Conservation (phyloP, 441 rosid species). For the Capsella rubella region DNA sequence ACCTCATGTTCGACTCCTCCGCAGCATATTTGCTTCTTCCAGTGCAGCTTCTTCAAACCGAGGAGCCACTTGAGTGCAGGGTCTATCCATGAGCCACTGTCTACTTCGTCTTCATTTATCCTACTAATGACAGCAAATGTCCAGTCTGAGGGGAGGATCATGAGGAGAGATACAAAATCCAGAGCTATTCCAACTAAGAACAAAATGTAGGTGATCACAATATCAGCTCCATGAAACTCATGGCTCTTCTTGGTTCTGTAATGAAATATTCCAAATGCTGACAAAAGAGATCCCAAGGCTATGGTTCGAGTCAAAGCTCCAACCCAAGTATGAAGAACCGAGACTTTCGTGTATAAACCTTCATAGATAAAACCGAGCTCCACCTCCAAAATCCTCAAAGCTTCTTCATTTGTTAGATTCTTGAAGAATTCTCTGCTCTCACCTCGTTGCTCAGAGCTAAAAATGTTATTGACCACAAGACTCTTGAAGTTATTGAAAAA, state of each 20-base stretch:
- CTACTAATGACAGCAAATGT: slow-evolving; percentile 35
- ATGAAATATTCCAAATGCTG: slow-evolving; percentile 44
- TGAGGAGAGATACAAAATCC: slow-evolving; percentile 42
- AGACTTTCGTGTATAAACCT: slow-evolving; percentile 50
- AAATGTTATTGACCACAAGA: slow-evolving; percentile 49
- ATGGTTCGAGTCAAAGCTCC: slow-evolving; percentile 45
- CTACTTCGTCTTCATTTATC: neutral
- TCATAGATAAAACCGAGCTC: slow-evolving; percentile 63
- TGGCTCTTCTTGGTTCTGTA: slow-evolving; percentile 16
- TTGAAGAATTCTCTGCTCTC: slow-evolving; percentile 48
- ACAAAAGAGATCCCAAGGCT: slow-evolving; percentile 35
- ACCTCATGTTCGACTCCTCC: neutral
- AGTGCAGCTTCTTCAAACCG: slow-evolving; percentile 17
- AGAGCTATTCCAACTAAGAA: slow-evolving; percentile 52
- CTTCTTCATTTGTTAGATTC: slow-evolving; percentile 29
- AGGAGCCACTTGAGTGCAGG: slow-evolving; percentile 18
- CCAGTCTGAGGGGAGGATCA: slow-evolving; percentile 56
- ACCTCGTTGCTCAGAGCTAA: slow-evolving; percentile 19
- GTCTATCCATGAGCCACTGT: neutral
- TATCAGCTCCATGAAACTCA: slow-evolving; percentile 35
- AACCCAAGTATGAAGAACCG: slow-evolving; percentile 33
- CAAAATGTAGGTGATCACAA: slow-evolving; percentile 50
- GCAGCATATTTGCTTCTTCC: slow-evolving; percentile 28
- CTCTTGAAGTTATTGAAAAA: slow-evolving; percentile 47
- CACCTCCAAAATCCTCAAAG: slow-evolving; percentile 50